These are phyloP conservation scores for Linnemannia hyalina DNA, from an alignment of 192 early-diverging fungal genomes.

Conservation along the genomic window DNA sequence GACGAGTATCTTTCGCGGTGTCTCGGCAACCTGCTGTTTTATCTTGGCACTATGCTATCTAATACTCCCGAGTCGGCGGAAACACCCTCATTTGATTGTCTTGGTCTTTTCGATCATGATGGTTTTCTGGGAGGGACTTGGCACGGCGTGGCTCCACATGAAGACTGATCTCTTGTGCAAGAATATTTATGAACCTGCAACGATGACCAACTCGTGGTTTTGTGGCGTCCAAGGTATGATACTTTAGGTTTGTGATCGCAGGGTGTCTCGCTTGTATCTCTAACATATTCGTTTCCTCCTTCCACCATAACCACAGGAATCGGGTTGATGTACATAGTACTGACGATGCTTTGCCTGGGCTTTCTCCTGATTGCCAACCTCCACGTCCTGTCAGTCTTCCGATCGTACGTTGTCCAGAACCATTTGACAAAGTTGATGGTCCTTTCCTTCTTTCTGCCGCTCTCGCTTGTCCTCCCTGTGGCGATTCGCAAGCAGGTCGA, in stretches of 20 bases:
- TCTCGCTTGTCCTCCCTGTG: constrained; percentile 27
- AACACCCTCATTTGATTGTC: constrained; percentile 40
- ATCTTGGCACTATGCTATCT: constrained; percentile 6
- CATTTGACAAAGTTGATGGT: constrained; percentile 24
- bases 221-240: constrained; percentile 48
- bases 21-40: constrained; percentile 24
- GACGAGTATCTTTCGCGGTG: constrained; percentile 17
- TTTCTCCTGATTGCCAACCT: constrained; percentile 37
- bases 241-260: neutral
- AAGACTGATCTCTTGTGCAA: constrained; percentile 32
- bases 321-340: constrained; percentile 22
- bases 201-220: constrained; percentile 45
- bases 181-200: constrained; percentile 20
- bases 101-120: constrained; percentile 15
- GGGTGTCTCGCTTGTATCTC: neutral
- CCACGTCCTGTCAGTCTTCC: constrained; percentile 29
- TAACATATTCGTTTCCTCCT: neutral
- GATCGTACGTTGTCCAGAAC: constrained; percentile 16
- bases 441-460: constrained; percentile 25
- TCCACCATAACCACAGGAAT: constrained; percentile 12
- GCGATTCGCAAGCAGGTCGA: constrained; percentile 22
- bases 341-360: constrained; percentile 26
- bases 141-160: constrained; percentile 29
- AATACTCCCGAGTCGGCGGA: constrained; percentile 23
- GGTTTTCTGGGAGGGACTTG: constrained; percentile 22